These are phyloP conservation scores for Sporothrix pseudoabietina DNA, from an alignment of 2,329 filamentous ascomycete species.

Conservation along the genomic window DNA sequence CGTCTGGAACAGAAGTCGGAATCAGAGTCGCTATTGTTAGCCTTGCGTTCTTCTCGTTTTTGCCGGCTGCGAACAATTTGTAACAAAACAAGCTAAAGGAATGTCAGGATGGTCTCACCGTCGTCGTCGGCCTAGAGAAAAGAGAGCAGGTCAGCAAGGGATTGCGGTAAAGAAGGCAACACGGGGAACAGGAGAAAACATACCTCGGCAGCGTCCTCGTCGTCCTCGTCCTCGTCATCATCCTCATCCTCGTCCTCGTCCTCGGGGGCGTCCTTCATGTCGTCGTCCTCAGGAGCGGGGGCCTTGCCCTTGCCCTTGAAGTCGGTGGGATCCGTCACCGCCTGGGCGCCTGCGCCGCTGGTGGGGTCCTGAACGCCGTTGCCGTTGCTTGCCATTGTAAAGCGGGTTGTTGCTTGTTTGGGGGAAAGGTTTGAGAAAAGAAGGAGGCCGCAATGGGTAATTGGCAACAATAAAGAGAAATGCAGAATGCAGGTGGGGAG, in stretches of 20 bases:
- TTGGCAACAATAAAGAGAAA: slow-evolving; percentile 10
- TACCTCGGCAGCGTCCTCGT: slow-evolving; percentile 42
- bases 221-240: slow-evolving; percentile 67
- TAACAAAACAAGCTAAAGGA: not conserved
- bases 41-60: not conserved
- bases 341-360: slow-evolving; percentile 39
- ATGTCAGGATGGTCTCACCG: slow-evolving; percentile 44
- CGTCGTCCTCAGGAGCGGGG: slow-evolving; percentile 52
- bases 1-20: slow-evolving; percentile 48
- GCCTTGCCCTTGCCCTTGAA: slow-evolving; percentile 83
- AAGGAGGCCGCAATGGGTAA: not conserved
- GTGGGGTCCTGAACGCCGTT: slow-evolving; percentile 54
- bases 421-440: not conserved
- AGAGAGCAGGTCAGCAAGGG: not conserved
- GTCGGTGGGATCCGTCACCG: slow-evolving; percentile 37
- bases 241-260: slow-evolving; percentile 71
- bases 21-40: not conserved
- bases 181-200: not conserved
- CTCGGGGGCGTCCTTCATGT: slow-evolving; percentile 65
- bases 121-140: slow-evolving; percentile 24
- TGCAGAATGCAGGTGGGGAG: not conserved
- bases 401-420: not conserved
- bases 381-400: slow-evolving; percentile 51
- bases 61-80: not conserved
- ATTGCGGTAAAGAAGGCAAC: not conserved